phyloP scores from a whole-genome alignment of 345 rosid genomes.

The Pelargonium nanum region DNA sequence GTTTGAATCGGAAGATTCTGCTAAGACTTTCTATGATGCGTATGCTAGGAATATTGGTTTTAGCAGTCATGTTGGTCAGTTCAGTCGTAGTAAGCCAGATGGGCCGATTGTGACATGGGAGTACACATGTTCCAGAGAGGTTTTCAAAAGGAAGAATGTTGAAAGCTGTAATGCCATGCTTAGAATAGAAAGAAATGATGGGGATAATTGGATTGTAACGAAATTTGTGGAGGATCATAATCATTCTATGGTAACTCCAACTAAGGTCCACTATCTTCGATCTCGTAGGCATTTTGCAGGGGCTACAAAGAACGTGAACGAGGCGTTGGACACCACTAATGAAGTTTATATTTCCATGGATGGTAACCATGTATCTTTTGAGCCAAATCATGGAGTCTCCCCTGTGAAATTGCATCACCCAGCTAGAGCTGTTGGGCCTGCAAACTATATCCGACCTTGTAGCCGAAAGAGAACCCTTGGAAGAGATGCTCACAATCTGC shows the following conservation, averaged over 20 bases:
- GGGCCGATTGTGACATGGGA: constrained; percentile 56
- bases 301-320: constrained; percentile 25
- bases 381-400: constrained; percentile 19
- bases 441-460: constrained; percentile 25
- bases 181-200: constrained; percentile 45
- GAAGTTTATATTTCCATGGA: constrained; percentile 28
- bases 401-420: constrained; percentile 24
- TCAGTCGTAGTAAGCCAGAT: constrained; percentile 43
- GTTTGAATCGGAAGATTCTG: constrained; percentile 48
- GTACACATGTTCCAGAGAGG: constrained; percentile 42
- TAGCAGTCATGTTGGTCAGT: constrained; percentile 41
- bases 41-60: constrained; percentile 46
- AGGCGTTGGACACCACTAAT: constrained; percentile 21
- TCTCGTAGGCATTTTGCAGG: constrained; percentile 54
- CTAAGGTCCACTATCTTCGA: constrained; percentile 40
- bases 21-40: constrained; percentile 34
- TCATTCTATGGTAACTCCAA: constrained; percentile 32
- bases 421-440: constrained; percentile 20
- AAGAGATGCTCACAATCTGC: constrained; percentile 52
- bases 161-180: constrained; percentile 56
- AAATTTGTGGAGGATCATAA: constrained; percentile 59
- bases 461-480: constrained; percentile 41
- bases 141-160: constrained; percentile 38
- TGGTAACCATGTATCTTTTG: constrained; percentile 27
- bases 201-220: constrained; percentile 37